Evolutionary conservation across 1,139 yeast genomes (phyloP), one percentile per base, ranked within the genome.

Genomic region (Suhomyces wounanorum): DNA sequence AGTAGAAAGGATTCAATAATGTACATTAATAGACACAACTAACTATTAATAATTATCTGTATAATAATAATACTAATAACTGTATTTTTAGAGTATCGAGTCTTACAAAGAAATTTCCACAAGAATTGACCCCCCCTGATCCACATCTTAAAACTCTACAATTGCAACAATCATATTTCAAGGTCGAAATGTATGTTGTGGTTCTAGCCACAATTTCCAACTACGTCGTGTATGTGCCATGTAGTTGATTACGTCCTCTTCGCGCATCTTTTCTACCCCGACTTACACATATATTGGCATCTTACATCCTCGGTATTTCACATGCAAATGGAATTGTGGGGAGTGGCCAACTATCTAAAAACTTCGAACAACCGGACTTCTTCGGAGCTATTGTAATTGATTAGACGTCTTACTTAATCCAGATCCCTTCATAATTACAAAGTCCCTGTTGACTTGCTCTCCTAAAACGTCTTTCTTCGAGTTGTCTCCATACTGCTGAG

Each of bases 241-340:
- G 37, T 3, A n/a, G 16, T 11, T 33, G 11, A 8, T 8, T 33
- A 8, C 37, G 7, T 14, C 37, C 18, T n/a, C 3, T 16, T 33
- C 3, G 18, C 37, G 17, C 18, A 33, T 30, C 13, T 5, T 5
- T 30, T 30, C 4, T 6, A n/a, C 33, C 33, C 33, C 33, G 14
- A 11, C 33, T 30, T 30, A 21, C 23, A 21, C 6, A n/a, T 2
- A 7, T 11, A 30, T 9, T n/a, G 33, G 30, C 6, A 26, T 26
- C 30, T 7, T 31, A 21, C 37, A n/a, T 23, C 44, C 44, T 42
- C 44, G 44, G 44, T 31, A 31, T 31, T 31, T 42, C 44, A 42
- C 39, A 30, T 42, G 44, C 38, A 17, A 11, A 17, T 30, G 13
- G 10, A 21, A 23, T 14, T 43, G 45, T 43, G 45, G 45, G 45